Evolutionary conservation across 2,329 filamentous ascomycete species (phyloP).

Genomic region (Hymenoscyphus occultus): DNA sequence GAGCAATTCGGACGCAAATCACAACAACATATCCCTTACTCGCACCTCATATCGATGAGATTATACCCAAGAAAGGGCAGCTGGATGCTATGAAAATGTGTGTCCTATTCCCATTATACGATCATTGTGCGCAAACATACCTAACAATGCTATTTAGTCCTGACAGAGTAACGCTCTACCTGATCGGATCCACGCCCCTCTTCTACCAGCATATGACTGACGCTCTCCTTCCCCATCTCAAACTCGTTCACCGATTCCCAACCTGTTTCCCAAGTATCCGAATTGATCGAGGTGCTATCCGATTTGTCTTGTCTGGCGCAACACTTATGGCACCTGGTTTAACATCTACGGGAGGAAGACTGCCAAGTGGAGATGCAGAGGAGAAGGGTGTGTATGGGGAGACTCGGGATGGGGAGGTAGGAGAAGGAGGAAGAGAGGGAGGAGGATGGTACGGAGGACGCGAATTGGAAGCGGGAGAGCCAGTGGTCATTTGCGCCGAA

Average conservation of each 20-base stretch:
- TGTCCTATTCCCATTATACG: conserved; percentile 19
- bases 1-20: conserved; percentile 77
- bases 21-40: conserved; percentile 83
- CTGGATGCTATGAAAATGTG: conserved; percentile 86
- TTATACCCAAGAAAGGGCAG: conserved; percentile 91
- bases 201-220: conserved; percentile 83
- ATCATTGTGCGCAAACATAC: not conserved
- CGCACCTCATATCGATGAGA: conserved; percentile 83
- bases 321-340: conserved; percentile 95
- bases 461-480: conserved; percentile 75
- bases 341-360: conserved; percentile 75
- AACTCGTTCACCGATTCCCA: conserved; percentile 86
- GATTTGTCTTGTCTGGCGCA: conserved; percentile 90
- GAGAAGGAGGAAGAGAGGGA: conserved; percentile 33
- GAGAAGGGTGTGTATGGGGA: conserved; percentile 38
- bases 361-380: conserved; percentile 53
- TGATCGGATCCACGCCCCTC: conserved; percentile 71
- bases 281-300: conserved; percentile 93
- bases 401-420: conserved; percentile 20
- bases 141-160: conserved; percentile 49
- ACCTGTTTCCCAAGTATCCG: conserved; percentile 77
- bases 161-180: conserved; percentile 86
- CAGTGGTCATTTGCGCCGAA: conserved; percentile 87
- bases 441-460: conserved; percentile 51
- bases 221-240: conserved; percentile 80